Evolutionary conservation across 805 yeast genomes (phyloP).

Genomic region (Candida boidinii): DNA sequence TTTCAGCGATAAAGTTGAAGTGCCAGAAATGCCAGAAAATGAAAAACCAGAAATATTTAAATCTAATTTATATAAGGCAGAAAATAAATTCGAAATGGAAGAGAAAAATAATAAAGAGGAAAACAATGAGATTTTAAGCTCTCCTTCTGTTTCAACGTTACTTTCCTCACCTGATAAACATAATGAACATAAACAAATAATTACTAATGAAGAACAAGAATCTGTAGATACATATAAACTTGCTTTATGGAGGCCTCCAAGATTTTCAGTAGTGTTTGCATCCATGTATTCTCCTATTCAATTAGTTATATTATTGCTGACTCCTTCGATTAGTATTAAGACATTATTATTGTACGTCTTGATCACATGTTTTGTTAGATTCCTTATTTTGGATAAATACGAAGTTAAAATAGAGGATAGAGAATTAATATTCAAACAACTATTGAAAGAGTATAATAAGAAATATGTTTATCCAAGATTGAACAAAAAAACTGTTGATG

Average conservation of each 20-base stretch:
- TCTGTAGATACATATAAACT: conserved; percentile 14
- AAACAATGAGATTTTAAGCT: too few species aligned
- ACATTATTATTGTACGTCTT: conserved; percentile 21
- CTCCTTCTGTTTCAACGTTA: too few species aligned
- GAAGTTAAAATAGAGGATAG: conserved; percentile 46
- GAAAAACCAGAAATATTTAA: too few species aligned
- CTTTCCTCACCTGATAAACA: not conserved
- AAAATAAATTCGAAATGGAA: too few species aligned
- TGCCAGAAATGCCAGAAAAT: too few species aligned
- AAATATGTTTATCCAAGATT: conserved; percentile 56
- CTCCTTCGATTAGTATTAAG: conserved; percentile 11
- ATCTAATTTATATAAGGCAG: too few species aligned
- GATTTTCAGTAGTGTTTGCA: conserved; percentile 42
- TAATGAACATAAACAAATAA: not conserved
- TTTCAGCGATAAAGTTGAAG: too few species aligned
- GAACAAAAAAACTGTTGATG: conserved; percentile 46
- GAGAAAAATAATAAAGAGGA: too few species aligned
- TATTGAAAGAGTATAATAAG: conserved; percentile 51
- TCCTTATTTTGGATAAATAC: conserved; percentile 34
- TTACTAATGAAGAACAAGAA: not conserved
- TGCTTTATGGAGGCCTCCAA: conserved; percentile 60
- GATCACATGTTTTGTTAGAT: conserved; percentile 28
- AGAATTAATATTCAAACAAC: conserved; percentile 49
- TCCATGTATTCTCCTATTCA: conserved; percentile 54
- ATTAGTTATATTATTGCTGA: conserved; percentile 27